Evolutionary conservation across 352 stramenopile genomes (phyloP).

Genomic region (Globisporangium mamillatum): DNA sequence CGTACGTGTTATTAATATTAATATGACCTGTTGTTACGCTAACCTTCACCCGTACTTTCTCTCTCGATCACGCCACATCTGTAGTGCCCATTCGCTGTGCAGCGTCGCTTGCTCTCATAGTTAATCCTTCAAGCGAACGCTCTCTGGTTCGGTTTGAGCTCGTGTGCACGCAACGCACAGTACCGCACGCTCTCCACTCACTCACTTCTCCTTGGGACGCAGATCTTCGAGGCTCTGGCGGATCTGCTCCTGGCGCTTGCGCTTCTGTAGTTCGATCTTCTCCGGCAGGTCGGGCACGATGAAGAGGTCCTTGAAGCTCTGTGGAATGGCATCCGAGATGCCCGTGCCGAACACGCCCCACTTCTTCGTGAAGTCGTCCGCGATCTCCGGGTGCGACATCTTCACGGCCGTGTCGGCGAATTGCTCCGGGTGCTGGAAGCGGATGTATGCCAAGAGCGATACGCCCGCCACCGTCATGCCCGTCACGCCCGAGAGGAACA

Average conservation of each 20-base stretch:
- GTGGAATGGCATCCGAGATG: slow-evolving; percentile 67
- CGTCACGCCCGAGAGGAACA: slow-evolving; percentile 71
- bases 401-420: slow-evolving; percentile 80
- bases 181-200: not conserved
- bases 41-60: no score
- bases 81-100: no score
- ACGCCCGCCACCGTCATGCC: slow-evolving; percentile 82
- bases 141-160: not conserved
- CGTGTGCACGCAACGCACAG: not conserved
- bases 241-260: slow-evolving; percentile 69
- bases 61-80: no score
- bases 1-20: no score
- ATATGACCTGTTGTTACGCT: no score
- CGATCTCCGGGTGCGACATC: slow-evolving; percentile 73
- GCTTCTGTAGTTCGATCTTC: slow-evolving; percentile 68
- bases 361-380: slow-evolving; percentile 67
- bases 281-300: slow-evolving; percentile 62
- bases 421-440: slow-evolving; percentile 80
- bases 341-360: slow-evolving; percentile 86
- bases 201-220: slow-evolving; percentile 65
- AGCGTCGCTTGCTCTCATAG: no score
- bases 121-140: no score
- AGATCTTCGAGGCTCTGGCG: slow-evolving; percentile 70
- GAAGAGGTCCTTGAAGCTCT: slow-evolving; percentile 63
- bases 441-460: slow-evolving; percentile 77